Conservation (phyloP, 164 flowering plant genomes). For the Amborella trichopoda region DNA sequence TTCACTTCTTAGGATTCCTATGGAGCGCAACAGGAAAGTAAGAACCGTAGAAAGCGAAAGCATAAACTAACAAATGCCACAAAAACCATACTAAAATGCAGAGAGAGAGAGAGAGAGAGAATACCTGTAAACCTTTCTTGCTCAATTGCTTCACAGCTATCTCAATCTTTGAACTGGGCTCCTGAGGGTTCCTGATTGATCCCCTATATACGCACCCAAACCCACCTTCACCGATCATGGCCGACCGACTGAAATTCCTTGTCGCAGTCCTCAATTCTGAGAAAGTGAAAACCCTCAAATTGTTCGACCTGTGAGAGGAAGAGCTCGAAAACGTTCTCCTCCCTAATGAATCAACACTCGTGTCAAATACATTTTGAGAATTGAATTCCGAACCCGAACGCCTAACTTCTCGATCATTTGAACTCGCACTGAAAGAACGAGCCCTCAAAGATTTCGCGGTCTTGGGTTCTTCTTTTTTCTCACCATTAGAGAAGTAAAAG, state of each 20-base stretch:
- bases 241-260: slow-evolving; percentile 58
- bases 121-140: slow-evolving; percentile 77
- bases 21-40: too few relatives aligned
- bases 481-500: slow-evolving; percentile 28
- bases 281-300: slow-evolving; percentile 60
- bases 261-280: slow-evolving; percentile 65
- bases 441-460: slow-evolving; percentile 21
- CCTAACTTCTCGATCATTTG: slow-evolving; percentile 25
- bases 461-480: slow-evolving; percentile 36
- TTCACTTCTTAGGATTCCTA: too few relatives aligned
- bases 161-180: slow-evolving; percentile 37
- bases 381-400: slow-evolving; percentile 47
- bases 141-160: slow-evolving; percentile 86
- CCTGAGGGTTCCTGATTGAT: slow-evolving; percentile 38
- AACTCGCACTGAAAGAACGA: slow-evolving; percentile 23
- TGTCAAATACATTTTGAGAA: slow-evolving; percentile 50
- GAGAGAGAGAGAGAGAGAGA: slow-evolving; percentile 7
- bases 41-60: too few relatives aligned
- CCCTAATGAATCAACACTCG: slow-evolving; percentile 46
- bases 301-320: slow-evolving; percentile 44
- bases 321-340: slow-evolving; percentile 26
- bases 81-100: not conserved
- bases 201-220: slow-evolving; percentile 89
- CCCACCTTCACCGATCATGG: slow-evolving; percentile 90
- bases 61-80: too few relatives aligned